Base-by-base conservation (phyloP, 2,329 filamentous ascomycete species). In the Rhynchosporium agropyri region DNA sequence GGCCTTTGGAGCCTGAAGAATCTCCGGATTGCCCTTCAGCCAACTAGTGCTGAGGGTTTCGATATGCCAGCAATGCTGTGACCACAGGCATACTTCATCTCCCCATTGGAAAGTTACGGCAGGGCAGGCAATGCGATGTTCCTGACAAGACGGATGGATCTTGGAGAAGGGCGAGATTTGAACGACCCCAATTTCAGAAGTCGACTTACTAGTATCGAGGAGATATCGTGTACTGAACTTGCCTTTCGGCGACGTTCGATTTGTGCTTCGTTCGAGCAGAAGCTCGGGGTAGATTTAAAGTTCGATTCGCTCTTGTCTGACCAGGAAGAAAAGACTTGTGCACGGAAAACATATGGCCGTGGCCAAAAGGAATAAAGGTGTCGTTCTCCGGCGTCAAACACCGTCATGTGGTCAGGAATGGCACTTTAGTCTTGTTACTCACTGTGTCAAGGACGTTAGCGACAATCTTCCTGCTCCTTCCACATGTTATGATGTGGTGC, bases 241-340 rank as follows among this genome's bases (percentile, higher is more conserved):
- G 31, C 29, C 0, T 61, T 54, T 55, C 33, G 43, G 43, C 65
- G 57, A 53, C 60, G 63, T 31, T 62, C 60, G 5, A 55, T 67
- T 60, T 65, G 60, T 60, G 58, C 60, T 33, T 40, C 63, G 0
- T 65, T 65, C 59, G 65, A 67, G 45, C 62, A 60, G 40, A 50
- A 58, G 31, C 42, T 9, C n/a, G 53, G 43, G 9, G 58, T 48
- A 9, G 42, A 42, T 3, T 65, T 65, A 42, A 62, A 55, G 58
- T 62, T 63, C 51, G 65, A 67, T 57, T 65, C 58, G 36, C 43
- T 65, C 13, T 54, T 65, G 28, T 59, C 55, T 10, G 13, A 42
- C 36, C 49, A 66, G 59, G 54, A 66, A 9, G 55, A 60, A 53
- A 57, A 49, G 43, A 62, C 43, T 50, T 66, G 59, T 38, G 50